Evolutionary conservation across 1,139 yeast species (phyloP), one percentile per base, ranked within the genome.

Genomic region (Hyphopichia fennica): DNA sequence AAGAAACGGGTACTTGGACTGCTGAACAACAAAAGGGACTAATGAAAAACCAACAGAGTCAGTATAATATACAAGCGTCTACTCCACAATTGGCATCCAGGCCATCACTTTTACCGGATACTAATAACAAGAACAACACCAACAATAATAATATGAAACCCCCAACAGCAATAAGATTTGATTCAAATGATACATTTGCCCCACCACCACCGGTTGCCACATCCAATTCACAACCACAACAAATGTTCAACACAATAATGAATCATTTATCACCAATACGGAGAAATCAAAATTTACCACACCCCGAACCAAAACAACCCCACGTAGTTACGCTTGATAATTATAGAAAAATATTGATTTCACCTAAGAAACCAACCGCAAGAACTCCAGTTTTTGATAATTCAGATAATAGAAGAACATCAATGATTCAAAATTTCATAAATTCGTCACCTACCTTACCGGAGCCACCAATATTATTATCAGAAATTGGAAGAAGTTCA

Each of bases 391-490:
- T 40, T 42, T 44, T 50, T 39, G 41, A 46, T 34, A 45, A 41
- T 35, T 34, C 46, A 49, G 46, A 51, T 33, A 47, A 51, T 10
- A 56, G 60, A 22, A 57, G 79, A 39, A 69, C 77, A 7, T 65
- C 77, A 20, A 57, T 72, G 50, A 70, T 75, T 15, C 72, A 71
- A 42, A 65, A 67, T 38, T 64, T 69, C 36, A 57, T 71, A 38
- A 72, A 75, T 44, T 76, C 81, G 0, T 77, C 81, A 1, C 82
- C 82, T 0, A 74, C 79, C 10, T 65, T 75, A 25, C 79, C 79
- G 0, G 72, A 71, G 44, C 75, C 77, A 3, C 78, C 78, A 2
- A 60, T 68, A 6, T 54, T 72, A 20, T 56, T 62, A 37, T 70
- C 76, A 2, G 77, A 70, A 40, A 44, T 63, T 22, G 67, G 62